phyloP scores from a whole-genome alignment of 192 early-diverging fungal genomes.

The Backusella tarrabulga region DNA sequence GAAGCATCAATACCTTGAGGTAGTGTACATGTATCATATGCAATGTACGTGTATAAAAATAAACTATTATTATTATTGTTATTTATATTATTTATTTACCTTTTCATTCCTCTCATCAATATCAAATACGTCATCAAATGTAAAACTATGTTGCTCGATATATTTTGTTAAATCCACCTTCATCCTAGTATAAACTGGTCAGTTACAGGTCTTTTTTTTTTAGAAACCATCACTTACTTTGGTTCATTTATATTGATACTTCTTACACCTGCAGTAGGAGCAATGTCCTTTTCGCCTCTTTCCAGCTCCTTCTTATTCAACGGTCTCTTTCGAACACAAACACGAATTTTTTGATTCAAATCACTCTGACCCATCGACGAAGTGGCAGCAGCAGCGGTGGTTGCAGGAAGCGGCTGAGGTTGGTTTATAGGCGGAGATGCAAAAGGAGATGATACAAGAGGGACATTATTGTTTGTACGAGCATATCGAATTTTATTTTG shows the following conservation, averaged over 20 bases:
- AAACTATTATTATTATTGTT: background rate
- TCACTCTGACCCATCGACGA: conserved; percentile 36
- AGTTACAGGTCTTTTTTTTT: background rate
- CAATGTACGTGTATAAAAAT: background rate
- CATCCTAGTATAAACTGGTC: conserved; percentile 46
- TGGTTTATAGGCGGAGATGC: background rate
- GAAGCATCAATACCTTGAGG: background rate
- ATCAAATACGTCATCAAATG: conserved; percentile 97
- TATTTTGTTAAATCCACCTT: conserved; percentile 97
- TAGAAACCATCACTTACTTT: conserved; percentile 57
- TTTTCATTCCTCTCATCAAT: conserved; percentile 78
- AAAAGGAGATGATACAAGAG: conserved; percentile 18
- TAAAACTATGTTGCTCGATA: conserved; percentile 91
- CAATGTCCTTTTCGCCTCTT: conserved; percentile 83
- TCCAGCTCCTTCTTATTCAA: conserved; percentile 85
- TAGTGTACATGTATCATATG: background rate
- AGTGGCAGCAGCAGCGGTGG: background rate
- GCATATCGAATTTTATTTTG: conserved; percentile 2
- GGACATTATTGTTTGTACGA: background rate
- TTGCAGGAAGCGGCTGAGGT: background rate
- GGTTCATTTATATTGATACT: conserved; percentile 88
- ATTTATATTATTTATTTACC: conserved; percentile 40
- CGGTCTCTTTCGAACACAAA: conserved; percentile 95
- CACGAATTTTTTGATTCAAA: conserved; percentile 86
- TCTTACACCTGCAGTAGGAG: conserved; percentile 62